Percentiles rank a stretch among this genome's conserved stretches.
Evolutionary conservation across 2,329 filamentous ascomycete genomes (phyloP).

Genomic region (Cladosporium phlei): DNA sequence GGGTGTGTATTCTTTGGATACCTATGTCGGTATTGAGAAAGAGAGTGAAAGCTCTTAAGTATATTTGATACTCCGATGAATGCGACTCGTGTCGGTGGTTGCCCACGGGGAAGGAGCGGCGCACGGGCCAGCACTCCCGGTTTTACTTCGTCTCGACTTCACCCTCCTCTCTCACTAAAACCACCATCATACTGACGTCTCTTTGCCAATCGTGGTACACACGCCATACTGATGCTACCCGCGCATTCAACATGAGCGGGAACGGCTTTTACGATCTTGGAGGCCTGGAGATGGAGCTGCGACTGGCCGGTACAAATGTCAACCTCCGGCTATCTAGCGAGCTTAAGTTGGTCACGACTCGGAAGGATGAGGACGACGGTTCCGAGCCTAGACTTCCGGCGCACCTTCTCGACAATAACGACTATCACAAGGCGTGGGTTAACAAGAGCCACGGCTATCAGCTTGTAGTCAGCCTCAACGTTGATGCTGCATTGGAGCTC

Average conservation of each 20-base stretch:
- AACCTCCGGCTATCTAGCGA: conserved; percentile 1
- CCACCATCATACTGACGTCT: conserved; percentile 3
- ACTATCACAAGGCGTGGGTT: neutral
- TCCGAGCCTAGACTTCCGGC: neutral
- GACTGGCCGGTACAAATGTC: conserved; percentile 1
- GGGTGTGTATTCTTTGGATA: neutral
- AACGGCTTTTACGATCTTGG: conserved; percentile 8
- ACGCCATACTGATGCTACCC: conserved; percentile 3
- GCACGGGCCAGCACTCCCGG: conserved; percentile 8
- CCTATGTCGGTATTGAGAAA: too few relatives aligned
- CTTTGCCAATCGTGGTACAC: neutral
- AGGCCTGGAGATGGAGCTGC: conserved; percentile 3
- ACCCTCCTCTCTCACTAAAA: conserved; percentile 6
- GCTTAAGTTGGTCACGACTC: neutral
- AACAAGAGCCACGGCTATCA: conserved; percentile 1
- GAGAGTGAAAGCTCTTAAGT: too few relatives aligned
- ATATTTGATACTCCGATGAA: too few relatives aligned
- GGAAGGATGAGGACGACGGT: neutral
- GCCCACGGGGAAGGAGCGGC: conserved; percentile 8
- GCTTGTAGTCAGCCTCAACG: neutral
- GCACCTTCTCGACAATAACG: neutral
- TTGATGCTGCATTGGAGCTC: neutral
- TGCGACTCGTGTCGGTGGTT: too few relatives aligned
- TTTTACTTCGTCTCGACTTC: conserved; percentile 10
- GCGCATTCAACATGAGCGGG: conserved; percentile 11